phyloP scores from a whole-genome alignment of 2,329 filamentous ascomycete species.

The Penicillium fuscoglaucum region DNA sequence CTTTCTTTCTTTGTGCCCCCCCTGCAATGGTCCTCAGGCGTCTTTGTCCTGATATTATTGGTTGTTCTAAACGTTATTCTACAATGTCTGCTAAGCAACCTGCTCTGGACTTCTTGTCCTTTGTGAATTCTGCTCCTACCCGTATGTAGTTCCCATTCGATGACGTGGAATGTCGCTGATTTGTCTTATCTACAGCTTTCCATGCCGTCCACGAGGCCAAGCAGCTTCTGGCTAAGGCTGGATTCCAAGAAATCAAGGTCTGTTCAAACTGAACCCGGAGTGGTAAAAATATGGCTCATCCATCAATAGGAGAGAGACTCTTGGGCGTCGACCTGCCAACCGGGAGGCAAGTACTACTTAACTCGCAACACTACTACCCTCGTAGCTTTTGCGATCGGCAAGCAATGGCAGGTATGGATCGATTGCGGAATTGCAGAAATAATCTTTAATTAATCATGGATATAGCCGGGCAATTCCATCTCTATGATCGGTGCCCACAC shows the following conservation, averaged over 20 bases:
- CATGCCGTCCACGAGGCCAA: slow-evolving; percentile 84
- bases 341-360: slow-evolving; percentile 93
- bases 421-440: background rate
- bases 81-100: slow-evolving; percentile 43
- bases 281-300: background rate
- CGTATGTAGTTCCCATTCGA: slow-evolving; percentile 56
- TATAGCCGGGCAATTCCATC: slow-evolving; percentile 76
- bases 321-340: slow-evolving; percentile 76
- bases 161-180: slow-evolving; percentile 8
- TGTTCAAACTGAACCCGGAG: background rate
- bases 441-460: background rate
- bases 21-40: slow-evolving; percentile 13
- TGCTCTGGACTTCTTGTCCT: slow-evolving; percentile 84
- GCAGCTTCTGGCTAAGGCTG: slow-evolving; percentile 73
- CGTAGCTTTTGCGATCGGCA: slow-evolving; percentile 86
- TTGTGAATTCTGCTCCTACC: slow-evolving; percentile 91
- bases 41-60: slow-evolving; percentile 13
- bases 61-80: slow-evolving; percentile 21
- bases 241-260: slow-evolving; percentile 80
- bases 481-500: slow-evolving; percentile 95
- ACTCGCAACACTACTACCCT: slow-evolving; percentile 92
- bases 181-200: slow-evolving; percentile 64
- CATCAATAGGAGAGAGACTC: slow-evolving; percentile 71
- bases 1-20: background rate
- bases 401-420: slow-evolving; percentile 68